Base-by-base conservation (phyloP, 495 filamentous ascomycete genomes). In the Geopyxis carbonaria region DNA sequence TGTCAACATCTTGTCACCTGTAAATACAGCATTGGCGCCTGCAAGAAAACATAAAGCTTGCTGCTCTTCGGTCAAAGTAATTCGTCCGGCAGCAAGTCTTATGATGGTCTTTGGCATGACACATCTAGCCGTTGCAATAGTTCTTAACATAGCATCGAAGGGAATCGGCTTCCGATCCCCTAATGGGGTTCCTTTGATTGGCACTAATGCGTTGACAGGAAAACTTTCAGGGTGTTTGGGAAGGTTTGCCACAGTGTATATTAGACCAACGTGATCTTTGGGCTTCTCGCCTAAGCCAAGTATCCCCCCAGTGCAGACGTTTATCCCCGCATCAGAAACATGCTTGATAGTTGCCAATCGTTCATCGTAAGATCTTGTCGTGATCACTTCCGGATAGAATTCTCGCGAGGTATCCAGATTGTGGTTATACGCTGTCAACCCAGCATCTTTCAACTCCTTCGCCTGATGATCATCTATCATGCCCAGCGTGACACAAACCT, bases 1-100 rank as follows among this genome's bases (percentile, higher is more conserved):
- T 13, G 82, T 91, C 62, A 87, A 51, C 82, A 91, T 87, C 67
- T 82, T 86, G 62, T 91, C 82, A 14, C 82, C 82, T 0, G 82
- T 91, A 57, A 91, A 91, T 5, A 91, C 70, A 9, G 82, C 82
- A 54, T 91, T 91, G 0, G 82, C 82, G 19, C 82, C 82, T 0
- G 82, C 80, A 66, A 75, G 70, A 57, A 87, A 91, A 51, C 81
- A 87, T 43, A 81, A 56, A 15, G 78, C 69, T 60, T 91, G 82
- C 61, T 87, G 74, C 57, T 82, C 80, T 61, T 91, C 82, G 13
- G 65, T 62, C 60, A 91, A 67, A 0, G 75, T 75, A 48, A 75
- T 81, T 28, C 82, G 60, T 11, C 82, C 82, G 2, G 82, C 82
- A 8, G 82, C 82, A 20, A 91, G 65, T 11, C 82, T 68, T 37